Evolutionary conservation across 1,139 yeast genomes (phyloP).

Genomic region (Geotrichum carabidarum): DNA sequence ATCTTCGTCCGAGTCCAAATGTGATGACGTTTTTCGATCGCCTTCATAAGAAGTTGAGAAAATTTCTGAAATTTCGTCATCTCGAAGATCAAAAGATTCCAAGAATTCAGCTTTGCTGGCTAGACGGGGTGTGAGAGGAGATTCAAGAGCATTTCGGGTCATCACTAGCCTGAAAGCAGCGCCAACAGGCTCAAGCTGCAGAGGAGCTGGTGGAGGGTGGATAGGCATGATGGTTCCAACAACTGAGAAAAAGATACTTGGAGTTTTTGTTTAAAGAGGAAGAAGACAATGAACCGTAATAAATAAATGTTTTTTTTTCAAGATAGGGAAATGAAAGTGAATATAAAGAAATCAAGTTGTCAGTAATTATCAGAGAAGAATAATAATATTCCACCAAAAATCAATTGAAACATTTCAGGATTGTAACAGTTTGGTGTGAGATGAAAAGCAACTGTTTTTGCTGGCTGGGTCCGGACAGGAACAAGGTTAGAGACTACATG

Average conservation of each 20-base stretch:
- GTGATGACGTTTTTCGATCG: not conserved
- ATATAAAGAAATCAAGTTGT: not conserved
- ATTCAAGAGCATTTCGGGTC: conserved; percentile 1
- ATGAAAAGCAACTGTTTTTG: no score
- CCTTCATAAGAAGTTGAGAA: not conserved
- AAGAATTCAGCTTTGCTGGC: not conserved
- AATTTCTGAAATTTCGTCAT: not conserved
- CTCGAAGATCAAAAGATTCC: not conserved
- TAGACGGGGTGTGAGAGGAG: not conserved
- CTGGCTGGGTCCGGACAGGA: no score
- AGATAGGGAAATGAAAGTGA: not conserved
- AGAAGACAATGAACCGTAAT: not conserved
- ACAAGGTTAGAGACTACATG: no score
- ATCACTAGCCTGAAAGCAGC: conserved; percentile 16
- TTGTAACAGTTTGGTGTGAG: not conserved
- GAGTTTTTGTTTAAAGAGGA: not conserved
- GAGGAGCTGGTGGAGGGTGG: conserved; percentile 8
- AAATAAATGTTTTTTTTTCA: not conserved
- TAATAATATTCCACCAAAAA: not conserved
- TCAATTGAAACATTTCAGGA: not conserved
- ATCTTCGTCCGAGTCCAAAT: not conserved
- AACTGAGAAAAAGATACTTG: not conserved
- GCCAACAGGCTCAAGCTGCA: conserved; percentile 11
- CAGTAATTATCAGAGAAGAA: not conserved
- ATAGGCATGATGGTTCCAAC: not conserved